Conservation (phyloP, 2,329 filamentous ascomycete species). For the Boeremia exigua region DNA sequence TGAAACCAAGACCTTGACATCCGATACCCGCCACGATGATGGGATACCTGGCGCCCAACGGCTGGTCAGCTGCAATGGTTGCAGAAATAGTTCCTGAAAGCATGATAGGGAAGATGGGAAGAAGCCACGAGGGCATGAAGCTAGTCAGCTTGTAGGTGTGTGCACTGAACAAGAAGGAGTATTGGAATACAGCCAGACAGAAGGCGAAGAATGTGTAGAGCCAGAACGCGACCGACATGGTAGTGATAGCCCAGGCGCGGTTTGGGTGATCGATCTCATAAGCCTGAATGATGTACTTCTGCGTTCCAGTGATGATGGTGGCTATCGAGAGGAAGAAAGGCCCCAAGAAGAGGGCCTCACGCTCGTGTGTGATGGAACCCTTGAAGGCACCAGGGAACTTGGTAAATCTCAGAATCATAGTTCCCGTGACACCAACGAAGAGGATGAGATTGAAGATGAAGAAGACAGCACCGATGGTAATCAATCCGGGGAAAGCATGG, state of each 20-base stretch:
- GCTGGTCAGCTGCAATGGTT: conserved; percentile 68
- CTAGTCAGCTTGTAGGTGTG: conserved; percentile 66
- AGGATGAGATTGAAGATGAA: conserved; percentile 59
- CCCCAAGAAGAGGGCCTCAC: conserved; percentile 58
- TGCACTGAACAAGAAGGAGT: conserved; percentile 68
- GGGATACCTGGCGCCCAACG: conserved; percentile 61
- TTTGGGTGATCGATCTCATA: conserved; percentile 47
- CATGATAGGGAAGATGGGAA: conserved; percentile 79
- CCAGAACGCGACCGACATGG: conserved; percentile 52
- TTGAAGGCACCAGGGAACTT: conserved; percentile 53
- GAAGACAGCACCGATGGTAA: conserved; percentile 58
- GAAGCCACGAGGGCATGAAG: conserved; percentile 77
- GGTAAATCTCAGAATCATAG: conserved; percentile 53
- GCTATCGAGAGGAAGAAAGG: conserved; percentile 52
- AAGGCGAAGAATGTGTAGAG: conserved; percentile 52
- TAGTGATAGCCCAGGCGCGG: conserved; percentile 50
- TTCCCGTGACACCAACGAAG: conserved; percentile 46
- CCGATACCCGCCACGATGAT: conserved; percentile 71
- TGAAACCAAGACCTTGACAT: conserved; percentile 73
- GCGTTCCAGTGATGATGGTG: conserved; percentile 52
- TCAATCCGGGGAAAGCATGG: conserved; percentile 56
- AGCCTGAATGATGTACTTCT: conserved; percentile 44
- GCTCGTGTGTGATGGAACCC: conserved; percentile 56
- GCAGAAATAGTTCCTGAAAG: conserved; percentile 73
- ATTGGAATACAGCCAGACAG: conserved; percentile 54